Evolutionary conservation across 352 stramenopile species (phyloP), one percentile per base, ranked within the genome.

Genomic region (Pythium chondricola): DNA sequence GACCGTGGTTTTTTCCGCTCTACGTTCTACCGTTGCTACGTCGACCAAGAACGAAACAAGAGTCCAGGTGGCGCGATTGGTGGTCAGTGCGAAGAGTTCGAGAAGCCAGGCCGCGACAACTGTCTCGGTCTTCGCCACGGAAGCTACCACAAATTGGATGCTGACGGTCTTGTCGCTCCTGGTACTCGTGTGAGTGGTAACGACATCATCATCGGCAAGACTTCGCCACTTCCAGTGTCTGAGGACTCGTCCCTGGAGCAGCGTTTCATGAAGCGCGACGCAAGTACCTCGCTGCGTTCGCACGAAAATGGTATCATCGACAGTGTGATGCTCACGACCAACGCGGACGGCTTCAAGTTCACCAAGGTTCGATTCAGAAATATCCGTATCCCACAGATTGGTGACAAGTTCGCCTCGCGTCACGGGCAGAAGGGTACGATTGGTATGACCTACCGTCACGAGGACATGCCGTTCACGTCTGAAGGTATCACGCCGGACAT

Each of bases 381-480:
- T 68, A 96, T 99, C 35, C 95, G 97, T 64, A 84, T 98, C 46
- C 97, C 97, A 39, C 95, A 99, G 75, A 97, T 99, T 61, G 97
- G 97, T 42, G 97, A 99, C 71, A 99, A 99, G 72, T 99, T 99
- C 62, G 93, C 85, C 25, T 95, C 81, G 13, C 85, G 90, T 62
- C 92, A 89, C 69, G 83, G 83, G 60, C 83, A 94, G 64, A 94
- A 94, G 63, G 83, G 83, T 57, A 99, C 96, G 29, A 98, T 99
- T 66, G 97, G 97, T 57, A 99, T 99, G 95, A 99, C 95, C 21
- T 99, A 99, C 65, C 87, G 90, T 24, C 95, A 99, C 65, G 96
- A 99, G 67, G 97, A 99, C 65, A 99, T 99, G 97, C 97, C 97
- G 27, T 99, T 99, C 69, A 99, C 95, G 17, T 82, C 93, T n/a